A percentile compares a stretch with the other conserved stretches of the same genome.
These are phyloP conservation scores for Nepenthes mirabilis DNA, from an alignment of 148 eudicot genomes.

Conservation along the genomic window DNA sequence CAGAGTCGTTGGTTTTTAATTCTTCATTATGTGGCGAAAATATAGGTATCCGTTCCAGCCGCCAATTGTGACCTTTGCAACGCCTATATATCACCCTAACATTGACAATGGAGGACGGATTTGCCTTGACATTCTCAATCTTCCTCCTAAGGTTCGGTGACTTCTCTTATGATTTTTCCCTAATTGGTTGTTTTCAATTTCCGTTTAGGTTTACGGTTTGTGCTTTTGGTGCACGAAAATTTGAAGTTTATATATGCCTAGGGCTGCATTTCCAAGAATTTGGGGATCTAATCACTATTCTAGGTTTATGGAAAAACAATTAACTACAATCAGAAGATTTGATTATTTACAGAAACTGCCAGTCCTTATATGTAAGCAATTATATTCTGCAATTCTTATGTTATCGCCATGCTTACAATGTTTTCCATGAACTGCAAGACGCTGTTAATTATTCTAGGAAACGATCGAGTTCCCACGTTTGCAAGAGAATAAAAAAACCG, in stretches of 20 bases:
- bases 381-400: too few species aligned
- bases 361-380: neutral
- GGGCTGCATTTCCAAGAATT: too few species aligned
- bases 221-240: neutral
- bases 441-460: too few species aligned
- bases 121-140: conserved; percentile 55
- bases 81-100: conserved; percentile 52
- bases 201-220: neutral
- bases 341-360: neutral
- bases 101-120: conserved; percentile 55
- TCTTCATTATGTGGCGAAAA: neutral
- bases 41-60: conserved; percentile 61
- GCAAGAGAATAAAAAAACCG: too few species aligned
- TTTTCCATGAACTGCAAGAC: too few species aligned
- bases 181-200: neutral
- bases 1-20: neutral
- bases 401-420: too few species aligned
- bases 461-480: too few species aligned
- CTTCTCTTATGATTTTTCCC: neutral
- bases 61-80: conserved; percentile 44
- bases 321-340: neutral
- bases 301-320: too few species aligned
- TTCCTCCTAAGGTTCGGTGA: conserved; percentile 41
- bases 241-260: too few species aligned
- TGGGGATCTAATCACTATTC: too few species aligned